Conservation (phyloP, 2,329 filamentous ascomycete genomes). For the Gremmenia infestans region DNA sequence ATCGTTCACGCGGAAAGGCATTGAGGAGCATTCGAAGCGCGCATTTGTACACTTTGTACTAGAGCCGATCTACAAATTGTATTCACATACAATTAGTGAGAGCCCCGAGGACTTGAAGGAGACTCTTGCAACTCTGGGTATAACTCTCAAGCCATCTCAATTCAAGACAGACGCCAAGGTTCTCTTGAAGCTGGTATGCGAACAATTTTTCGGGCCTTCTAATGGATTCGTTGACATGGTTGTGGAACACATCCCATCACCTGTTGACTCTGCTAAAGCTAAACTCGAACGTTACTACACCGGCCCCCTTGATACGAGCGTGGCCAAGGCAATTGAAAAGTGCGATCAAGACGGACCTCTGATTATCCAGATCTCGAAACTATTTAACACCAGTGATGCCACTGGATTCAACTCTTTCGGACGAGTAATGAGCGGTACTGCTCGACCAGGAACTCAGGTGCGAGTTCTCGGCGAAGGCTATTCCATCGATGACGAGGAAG, state of each 20-base stretch:
- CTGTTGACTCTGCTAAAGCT: constrained; percentile 68
- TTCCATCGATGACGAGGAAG: constrained; percentile 94
- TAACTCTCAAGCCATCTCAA: constrained; percentile 85
- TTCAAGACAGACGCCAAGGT: constrained; percentile 87
- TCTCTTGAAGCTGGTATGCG: constrained; percentile 82
- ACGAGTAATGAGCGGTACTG: constrained; percentile 87
- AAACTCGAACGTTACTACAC: constrained; percentile 87
- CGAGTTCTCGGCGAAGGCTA: constrained; percentile 93
- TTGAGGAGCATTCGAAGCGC: constrained; percentile 74
- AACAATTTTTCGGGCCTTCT: constrained; percentile 90
- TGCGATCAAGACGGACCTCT: constrained; percentile 89
- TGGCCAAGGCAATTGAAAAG: constrained; percentile 71
- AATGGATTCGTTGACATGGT: constrained; percentile 95
- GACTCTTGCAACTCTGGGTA: constrained; percentile 74
- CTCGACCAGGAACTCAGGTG: constrained; percentile 73
- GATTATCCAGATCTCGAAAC: constrained; percentile 86
- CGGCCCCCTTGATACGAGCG: constrained; percentile 76
- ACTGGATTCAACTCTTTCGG: constrained; percentile 87
- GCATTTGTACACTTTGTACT: constrained; percentile 93
- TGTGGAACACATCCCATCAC: constrained; percentile 82
- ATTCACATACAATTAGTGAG: constrained; percentile 89
- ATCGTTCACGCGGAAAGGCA: constrained; percentile 82
- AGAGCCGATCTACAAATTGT: constrained; percentile 97
- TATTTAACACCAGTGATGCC: constrained; percentile 88
- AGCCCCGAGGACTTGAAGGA: constrained; percentile 77